Evolutionary conservation across 768 basidiomycete genomes (phyloP).

Genomic region (Tremella fuciformis): DNA sequence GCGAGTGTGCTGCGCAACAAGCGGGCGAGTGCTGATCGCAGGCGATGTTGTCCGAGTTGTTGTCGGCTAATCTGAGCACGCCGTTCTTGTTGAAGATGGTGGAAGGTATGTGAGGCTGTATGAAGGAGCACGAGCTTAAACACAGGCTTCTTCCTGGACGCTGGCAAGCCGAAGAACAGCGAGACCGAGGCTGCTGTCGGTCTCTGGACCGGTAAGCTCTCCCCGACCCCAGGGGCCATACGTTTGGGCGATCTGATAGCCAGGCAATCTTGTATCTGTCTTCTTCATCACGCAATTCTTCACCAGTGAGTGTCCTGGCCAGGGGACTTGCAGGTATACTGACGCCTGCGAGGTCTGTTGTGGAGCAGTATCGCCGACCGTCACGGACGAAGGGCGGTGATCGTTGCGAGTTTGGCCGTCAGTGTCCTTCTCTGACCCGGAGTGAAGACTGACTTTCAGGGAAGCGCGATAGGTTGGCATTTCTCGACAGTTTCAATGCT

Average conservation of each 20-base stretch:
- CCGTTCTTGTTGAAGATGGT: constrained; percentile 96
- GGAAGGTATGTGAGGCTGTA: constrained; percentile 57
- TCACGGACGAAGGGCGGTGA: constrained; percentile 79
- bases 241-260: constrained; percentile 68
- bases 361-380: constrained; percentile 96
- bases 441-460: constrained; percentile 46
- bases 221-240: constrained; percentile 79
- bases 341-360: constrained; percentile 55
- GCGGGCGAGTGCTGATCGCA: constrained; percentile 44
- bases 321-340: too few relatives aligned
- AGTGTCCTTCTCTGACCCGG: constrained; percentile 8
- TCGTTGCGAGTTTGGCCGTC: constrained; percentile 71
- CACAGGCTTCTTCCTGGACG: constrained; percentile 46
- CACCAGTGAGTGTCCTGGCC: constrained; percentile 58
- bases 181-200: constrained; percentile 80
- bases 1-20: constrained; percentile 56
- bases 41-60: constrained; percentile 93
- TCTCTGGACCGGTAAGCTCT: constrained; percentile 81
- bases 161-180: constrained; percentile 58
- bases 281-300: constrained; percentile 97
- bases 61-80: constrained; percentile 86
- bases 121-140: background rate
- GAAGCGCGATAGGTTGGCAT: constrained; percentile 62
- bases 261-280: constrained; percentile 88
- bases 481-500: too few relatives aligned